phyloP scores from a whole-genome alignment of 1,139 yeast genomes.

The Suhomyces kunorum region DNA sequence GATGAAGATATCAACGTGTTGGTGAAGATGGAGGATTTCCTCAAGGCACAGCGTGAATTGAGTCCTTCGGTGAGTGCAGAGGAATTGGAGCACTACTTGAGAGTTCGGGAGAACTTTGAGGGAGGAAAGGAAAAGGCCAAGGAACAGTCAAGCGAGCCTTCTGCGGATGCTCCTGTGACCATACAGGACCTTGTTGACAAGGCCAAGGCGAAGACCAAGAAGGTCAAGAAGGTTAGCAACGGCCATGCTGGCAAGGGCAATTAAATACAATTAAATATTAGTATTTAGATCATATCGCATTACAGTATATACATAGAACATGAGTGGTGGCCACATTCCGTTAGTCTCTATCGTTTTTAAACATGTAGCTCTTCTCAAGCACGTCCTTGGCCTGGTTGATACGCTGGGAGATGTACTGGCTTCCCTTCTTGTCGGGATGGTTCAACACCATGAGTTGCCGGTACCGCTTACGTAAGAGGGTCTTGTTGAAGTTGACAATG shows the following conservation, averaged over 20 bases:
- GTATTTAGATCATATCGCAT: conserved; percentile 1
- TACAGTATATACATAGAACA: conserved; percentile 1
- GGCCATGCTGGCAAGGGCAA: conserved; percentile 4
- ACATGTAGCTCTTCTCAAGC: conserved; percentile 56
- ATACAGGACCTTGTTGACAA: conserved; percentile 1
- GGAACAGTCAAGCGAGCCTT: conserved; percentile 5
- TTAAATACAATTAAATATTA: too few species aligned
- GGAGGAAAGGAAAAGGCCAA: conserved; percentile 44
- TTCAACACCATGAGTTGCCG: conserved; percentile 63
- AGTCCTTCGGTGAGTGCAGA: conserved; percentile 87
- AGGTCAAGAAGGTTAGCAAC: neutral
- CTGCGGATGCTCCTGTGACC: neutral
- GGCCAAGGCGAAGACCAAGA: neutral
- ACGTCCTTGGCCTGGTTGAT: conserved; percentile 75
- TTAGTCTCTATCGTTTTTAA: conserved; percentile 19
- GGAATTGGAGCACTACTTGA: conserved; percentile 77
- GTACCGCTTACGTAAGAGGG: conserved; percentile 55
- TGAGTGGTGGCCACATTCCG: too few species aligned
- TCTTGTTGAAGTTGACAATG: conserved; percentile 44
- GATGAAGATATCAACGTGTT: conserved; percentile 65
- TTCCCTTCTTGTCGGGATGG: conserved; percentile 81
- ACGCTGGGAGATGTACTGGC: conserved; percentile 68
- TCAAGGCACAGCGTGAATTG: conserved; percentile 68
- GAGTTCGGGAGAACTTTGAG: conserved; percentile 79
- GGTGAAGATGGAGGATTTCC: conserved; percentile 73